phyloP scores from a whole-genome alignment of 352 stramenopile species.

The Pythium aristosporum region DNA sequence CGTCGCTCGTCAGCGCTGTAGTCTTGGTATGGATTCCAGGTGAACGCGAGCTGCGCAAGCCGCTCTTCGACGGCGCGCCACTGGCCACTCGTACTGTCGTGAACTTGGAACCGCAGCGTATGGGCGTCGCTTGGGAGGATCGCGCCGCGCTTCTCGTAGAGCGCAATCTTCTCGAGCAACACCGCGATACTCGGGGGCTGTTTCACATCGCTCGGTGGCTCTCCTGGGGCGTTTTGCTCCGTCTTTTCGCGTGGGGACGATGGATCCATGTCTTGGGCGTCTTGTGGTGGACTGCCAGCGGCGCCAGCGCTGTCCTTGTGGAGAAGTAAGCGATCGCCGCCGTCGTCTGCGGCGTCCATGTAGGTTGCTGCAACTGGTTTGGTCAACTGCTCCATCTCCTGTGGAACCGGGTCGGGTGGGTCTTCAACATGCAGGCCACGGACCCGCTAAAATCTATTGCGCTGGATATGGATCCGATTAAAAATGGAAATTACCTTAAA shows the following conservation, averaged over 20 bases:
- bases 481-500: neutral
- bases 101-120: conserved; percentile 64
- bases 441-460: neutral
- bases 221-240: neutral
- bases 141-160: conserved; percentile 50
- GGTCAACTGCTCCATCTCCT: neutral
- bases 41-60: conserved; percentile 52
- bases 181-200: neutral
- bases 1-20: conserved; percentile 28
- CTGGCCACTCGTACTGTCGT: conserved; percentile 58
- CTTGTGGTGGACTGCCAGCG: neutral
- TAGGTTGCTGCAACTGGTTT: neutral
- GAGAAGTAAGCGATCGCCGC: conserved; percentile 7
- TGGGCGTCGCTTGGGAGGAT: conserved; percentile 58
- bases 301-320: neutral
- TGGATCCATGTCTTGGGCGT: neutral
- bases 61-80: conserved; percentile 60
- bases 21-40: conserved; percentile 81
- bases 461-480: neutral
- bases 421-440: neutral
- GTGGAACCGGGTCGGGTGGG: conserved; percentile 11
- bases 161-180: conserved; percentile 58
- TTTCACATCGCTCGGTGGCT: neutral
- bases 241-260: conserved; percentile 3
- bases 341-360: conserved; percentile 2